Conservation (phyloP, 108 stramenopile genomes). For the Parmales sp. region DNA sequence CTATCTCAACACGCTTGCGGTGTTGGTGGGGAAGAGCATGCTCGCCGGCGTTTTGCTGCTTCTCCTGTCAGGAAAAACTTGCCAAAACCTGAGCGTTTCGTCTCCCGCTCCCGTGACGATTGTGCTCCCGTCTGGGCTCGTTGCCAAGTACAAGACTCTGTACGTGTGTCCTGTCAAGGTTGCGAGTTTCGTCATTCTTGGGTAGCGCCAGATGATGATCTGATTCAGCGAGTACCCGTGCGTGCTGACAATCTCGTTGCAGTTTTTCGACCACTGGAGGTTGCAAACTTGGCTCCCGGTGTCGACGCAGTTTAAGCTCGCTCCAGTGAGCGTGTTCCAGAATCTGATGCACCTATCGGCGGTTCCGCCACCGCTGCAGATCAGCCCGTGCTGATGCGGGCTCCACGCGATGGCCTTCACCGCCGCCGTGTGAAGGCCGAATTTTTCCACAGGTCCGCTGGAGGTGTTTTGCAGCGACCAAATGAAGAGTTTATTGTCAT, state of each 20-base stretch:
- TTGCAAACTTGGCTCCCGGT: conserved; percentile 98
- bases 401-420: conserved; percentile 99
- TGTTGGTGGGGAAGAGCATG: too few species aligned
- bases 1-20: too few species aligned
- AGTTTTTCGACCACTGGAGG: conserved; percentile 87
- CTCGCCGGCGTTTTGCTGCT: too few species aligned
- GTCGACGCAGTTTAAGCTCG: conserved; percentile 72
- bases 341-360: conserved; percentile 95
- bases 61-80: conserved; percentile 92
- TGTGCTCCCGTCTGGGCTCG: conserved; percentile 90
- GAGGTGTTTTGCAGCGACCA: conserved; percentile 78
- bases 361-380: conserved; percentile 96
- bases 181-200: conserved; percentile 87
- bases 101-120: conserved; percentile 98
- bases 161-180: conserved; percentile 93
- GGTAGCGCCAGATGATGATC: conserved; percentile 65
- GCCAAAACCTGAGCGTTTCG: conserved; percentile 98
- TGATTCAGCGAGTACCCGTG: conserved; percentile 90
- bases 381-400: conserved; percentile 90
- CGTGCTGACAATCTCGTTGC: conserved; percentile 94
- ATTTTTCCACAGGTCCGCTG: conserved; percentile 43
- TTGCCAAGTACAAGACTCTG: conserved; percentile 90
- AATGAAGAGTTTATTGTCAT: conserved; percentile 93
- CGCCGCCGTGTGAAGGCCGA: conserved; percentile 90
- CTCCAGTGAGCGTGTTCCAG: conserved; percentile 89